A percentile compares a stretch with the other conserved stretches of the same genome.
Evolutionary conservation across 2,329 filamentous ascomycete genomes (phyloP).

Genomic region (Monilinia laxa): DNA sequence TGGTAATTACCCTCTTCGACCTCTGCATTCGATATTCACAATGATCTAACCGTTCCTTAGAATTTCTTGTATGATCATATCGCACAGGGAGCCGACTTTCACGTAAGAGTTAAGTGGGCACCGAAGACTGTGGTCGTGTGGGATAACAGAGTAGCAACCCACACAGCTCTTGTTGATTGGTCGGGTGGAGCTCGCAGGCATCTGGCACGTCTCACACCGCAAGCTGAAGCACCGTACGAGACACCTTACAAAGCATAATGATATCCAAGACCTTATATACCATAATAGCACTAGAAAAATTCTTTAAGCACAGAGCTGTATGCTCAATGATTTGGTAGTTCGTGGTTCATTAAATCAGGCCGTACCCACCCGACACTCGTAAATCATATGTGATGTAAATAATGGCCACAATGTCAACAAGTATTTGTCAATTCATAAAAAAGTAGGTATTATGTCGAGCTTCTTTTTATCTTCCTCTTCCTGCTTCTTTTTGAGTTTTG

Average conservation of each 20-base stretch:
- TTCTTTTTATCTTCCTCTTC: constrained; percentile 31
- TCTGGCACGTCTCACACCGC: constrained; percentile 77
- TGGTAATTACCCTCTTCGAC: constrained; percentile 42
- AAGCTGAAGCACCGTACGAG: constrained; percentile 76
- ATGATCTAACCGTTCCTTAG: constrained; percentile 56
- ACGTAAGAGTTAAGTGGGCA: constrained; percentile 74
- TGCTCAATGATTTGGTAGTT: background rate
- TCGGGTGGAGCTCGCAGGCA: constrained; percentile 74
- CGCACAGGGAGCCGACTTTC: constrained; percentile 69
- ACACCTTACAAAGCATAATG: constrained; percentile 52
- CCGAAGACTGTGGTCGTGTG: constrained; percentile 79
- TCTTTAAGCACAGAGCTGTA: background rate
- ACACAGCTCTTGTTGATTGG: constrained; percentile 82
- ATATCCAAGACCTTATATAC: background rate
- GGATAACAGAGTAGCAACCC: constrained; percentile 79
- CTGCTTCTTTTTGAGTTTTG: constrained; percentile 28
- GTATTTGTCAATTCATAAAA: constrained; percentile 24
- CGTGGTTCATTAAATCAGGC: background rate
- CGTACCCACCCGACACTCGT: background rate
- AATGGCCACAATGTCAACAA: background rate
- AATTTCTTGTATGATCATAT: constrained; percentile 79
- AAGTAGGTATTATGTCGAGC: constrained; percentile 35
- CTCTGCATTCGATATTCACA: background rate
- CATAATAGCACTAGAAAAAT: too few species aligned
- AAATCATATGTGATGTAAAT: background rate